Base-by-base conservation (phyloP, 768 basidiomycete genomes). In the Hypholoma fasciculare region DNA sequence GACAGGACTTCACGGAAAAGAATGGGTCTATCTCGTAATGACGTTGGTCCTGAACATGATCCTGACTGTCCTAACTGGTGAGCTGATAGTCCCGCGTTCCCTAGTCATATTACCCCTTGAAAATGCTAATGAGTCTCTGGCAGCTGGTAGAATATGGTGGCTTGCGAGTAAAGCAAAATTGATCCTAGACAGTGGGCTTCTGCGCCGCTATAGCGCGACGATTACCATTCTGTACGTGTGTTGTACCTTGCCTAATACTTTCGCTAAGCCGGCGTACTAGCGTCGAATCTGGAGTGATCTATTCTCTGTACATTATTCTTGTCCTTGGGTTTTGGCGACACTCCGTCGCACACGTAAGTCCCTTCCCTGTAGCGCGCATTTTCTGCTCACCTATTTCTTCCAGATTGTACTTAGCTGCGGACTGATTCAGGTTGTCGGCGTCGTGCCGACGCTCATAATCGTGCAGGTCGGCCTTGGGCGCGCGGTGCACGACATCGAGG, bases 231-330 rank as follows among this genome's bases (percentile, higher is more conserved):
- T 76, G 77, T 79, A 50, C 13, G 44, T 46, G 4, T 19, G 36
- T 12, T 37, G n/a, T 9, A 26, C 40, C 13, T 17, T 30, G 13
- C 40, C 14, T 43, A 12, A 8, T 8, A 8, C 23, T 14, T 30
- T 34, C 30, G 38, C 23, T 13, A 26, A 58, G 17, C 47, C 39
- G 36, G 47, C 52, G 34, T 27, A 14, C n/a, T 47, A 78, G 77
- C 20, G 64, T 76, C 34, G 76, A 77, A 66, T 77, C 76, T 2
- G 76, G 77, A 0, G 52, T 70, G 1, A 62, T 78, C 9, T 78
- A 79, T 58, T 72, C 74, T 2, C 17, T 72, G 14, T 74, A 76
- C 59, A 69, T 75, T 19, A 63, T 63, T 12, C 56, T 73, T 14
- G 65, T 68, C 43, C 63, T 75, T 23, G 71, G 65, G 4, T 64